A percentile compares a stretch with the other conserved stretches of the same genome.
phyloP scores from a whole-genome alignment of 352 stramenopile genomes.

The Achlya hypogyna region DNA sequence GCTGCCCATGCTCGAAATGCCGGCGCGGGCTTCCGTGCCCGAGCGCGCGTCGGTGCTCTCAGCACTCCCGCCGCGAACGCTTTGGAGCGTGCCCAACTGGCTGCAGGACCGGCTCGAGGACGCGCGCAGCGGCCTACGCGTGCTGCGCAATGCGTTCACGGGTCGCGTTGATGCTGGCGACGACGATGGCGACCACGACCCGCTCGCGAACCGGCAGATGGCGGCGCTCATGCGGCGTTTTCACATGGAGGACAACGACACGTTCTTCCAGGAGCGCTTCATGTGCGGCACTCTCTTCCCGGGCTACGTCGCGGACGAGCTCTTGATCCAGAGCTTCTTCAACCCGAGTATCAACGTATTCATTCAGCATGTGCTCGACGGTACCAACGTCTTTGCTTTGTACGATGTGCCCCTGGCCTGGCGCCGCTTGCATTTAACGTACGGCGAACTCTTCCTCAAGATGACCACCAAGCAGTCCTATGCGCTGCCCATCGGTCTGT shows the following conservation, averaged over 20 bases:
- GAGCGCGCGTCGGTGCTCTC: background rate
- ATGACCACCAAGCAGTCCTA: constrained; percentile 66
- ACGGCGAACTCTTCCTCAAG: constrained; percentile 61
- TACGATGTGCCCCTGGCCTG: constrained; percentile 63
- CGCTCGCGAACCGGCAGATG: background rate
- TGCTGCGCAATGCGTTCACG: background rate
- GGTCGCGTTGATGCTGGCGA: background rate
- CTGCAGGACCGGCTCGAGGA: background rate
- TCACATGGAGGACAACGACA: constrained; percentile 43
- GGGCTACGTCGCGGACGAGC: constrained; percentile 65
- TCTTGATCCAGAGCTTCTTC: constrained; percentile 84
- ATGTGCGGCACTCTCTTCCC: constrained; percentile 76
- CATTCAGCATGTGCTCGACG: constrained; percentile 72
- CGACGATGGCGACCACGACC: background rate
- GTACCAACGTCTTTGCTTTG: constrained; percentile 78
- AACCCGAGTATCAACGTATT: constrained; percentile 80
- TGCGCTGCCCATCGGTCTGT: constrained; percentile 64
- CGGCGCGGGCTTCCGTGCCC: background rate
- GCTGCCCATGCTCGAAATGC: background rate
- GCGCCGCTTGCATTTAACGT: constrained; percentile 36
- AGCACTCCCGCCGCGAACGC: background rate
- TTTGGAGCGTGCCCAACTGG: background rate
- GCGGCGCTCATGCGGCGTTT: constrained; percentile 13
- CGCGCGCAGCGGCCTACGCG: background rate
- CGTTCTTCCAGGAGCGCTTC: constrained; percentile 80